A percentile compares a stretch with the other conserved stretches of the same genome.
These are phyloP conservation scores for Rubus idaeus DNA, from an alignment of 306 rosid species.

Conservation along the genomic window DNA sequence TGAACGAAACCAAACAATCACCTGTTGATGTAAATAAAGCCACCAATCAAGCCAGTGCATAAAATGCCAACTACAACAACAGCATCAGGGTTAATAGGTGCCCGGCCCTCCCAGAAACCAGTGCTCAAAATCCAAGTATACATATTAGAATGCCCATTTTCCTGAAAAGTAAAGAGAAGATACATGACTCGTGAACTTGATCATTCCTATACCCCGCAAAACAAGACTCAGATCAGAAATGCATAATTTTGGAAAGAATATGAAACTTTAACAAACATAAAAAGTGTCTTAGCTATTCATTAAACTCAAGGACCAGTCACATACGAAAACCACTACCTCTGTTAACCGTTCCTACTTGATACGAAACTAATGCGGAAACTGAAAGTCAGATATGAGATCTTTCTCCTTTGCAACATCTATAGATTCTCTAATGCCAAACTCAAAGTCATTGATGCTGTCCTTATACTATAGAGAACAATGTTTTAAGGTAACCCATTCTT, in stretches of 20 bases:
- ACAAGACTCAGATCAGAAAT: not conserved
- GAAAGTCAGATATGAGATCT: too few relatives aligned
- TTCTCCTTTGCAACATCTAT: too few relatives aligned
- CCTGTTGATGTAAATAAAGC: slow-evolving; percentile 84
- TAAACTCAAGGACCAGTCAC: not conserved
- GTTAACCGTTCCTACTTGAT: not conserved
- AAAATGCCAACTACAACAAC: slow-evolving; percentile 58
- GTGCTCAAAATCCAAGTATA: slow-evolving; percentile 93
- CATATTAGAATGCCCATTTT: slow-evolving; percentile 71
- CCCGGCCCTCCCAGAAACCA: slow-evolving; percentile 87
- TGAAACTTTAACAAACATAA: not conserved
- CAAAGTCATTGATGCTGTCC: not conserved
- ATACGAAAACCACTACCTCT: not conserved
- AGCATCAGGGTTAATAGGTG: slow-evolving; percentile 81
- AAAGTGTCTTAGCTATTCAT: not conserved
- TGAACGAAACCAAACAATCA: not conserved
- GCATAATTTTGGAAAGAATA: not conserved
- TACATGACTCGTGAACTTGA: slow-evolving; percentile 8
- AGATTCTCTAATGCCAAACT: not conserved
- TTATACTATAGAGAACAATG: not conserved
- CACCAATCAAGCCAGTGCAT: slow-evolving; percentile 56
- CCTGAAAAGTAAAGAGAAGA: slow-evolving; percentile 44
- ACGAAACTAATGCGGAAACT: not conserved
- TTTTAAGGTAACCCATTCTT: not conserved
- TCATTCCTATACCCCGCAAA: not conserved